Conservation (phyloP, 352 stramenopile genomes). For the Globisporangium camurandrum region DNA sequence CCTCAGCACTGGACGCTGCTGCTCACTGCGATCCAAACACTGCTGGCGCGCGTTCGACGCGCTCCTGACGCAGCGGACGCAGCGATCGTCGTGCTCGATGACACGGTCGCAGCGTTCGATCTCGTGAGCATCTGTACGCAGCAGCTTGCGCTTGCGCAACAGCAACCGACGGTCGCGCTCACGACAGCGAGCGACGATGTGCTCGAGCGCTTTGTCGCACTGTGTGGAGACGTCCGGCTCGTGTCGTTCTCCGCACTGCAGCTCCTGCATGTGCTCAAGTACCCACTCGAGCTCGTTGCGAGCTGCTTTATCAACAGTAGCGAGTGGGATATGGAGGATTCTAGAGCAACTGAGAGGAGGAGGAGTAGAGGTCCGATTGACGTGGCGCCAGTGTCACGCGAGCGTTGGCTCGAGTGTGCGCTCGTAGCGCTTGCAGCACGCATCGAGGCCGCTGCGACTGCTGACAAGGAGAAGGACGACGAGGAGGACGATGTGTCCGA, state of each 20-base stretch:
- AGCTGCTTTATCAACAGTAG: constrained; percentile 21
- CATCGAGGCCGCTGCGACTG: background rate
- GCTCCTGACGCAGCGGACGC: constrained; percentile 10
- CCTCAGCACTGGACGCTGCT: constrained; percentile 20
- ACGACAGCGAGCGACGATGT: no score
- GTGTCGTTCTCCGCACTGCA: constrained; percentile 14
- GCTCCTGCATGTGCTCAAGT: constrained; percentile 29
- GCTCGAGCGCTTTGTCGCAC: constrained; percentile 15
- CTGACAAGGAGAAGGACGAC: constrained; percentile 1
- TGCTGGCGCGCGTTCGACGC: constrained; percentile 8
- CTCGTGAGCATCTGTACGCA: constrained; percentile 25
- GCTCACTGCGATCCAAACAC: constrained; percentile 17
- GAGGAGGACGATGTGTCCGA: background rate
- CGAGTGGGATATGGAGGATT: background rate
- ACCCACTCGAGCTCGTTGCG: constrained; percentile 32
- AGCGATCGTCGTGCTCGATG: constrained; percentile 26
- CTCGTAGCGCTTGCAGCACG: constrained; percentile 3
- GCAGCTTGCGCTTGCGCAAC: background rate
- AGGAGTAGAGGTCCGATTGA: no score
- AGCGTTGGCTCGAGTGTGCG: constrained; percentile 4
- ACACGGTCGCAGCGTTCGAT: constrained; percentile 28
- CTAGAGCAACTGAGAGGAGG: no score
- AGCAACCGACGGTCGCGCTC: constrained; percentile 12
- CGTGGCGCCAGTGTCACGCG: background rate
- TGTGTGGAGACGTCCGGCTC: constrained; percentile 9